These are phyloP conservation scores for Kwoniella pini DNA, from an alignment of 768 basidiomycete species.

Conservation along the genomic window DNA sequence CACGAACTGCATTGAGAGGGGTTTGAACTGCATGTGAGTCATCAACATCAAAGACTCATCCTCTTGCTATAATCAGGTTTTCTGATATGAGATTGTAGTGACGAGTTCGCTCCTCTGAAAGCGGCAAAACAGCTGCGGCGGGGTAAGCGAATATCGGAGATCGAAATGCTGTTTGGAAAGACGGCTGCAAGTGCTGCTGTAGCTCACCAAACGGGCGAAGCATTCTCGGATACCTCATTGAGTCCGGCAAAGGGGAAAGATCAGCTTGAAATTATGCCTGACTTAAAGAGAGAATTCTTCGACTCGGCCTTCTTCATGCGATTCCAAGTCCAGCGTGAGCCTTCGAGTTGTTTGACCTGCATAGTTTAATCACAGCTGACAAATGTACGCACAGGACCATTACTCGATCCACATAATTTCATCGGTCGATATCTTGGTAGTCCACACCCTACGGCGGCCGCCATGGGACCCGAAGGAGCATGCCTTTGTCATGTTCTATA, in stretches of 20 bases:
- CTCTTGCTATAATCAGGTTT: too few relatives aligned
- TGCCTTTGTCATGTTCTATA: conserved; percentile 78
- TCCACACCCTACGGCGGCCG: conserved; percentile 58
- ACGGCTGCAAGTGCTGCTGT: conserved; percentile 26
- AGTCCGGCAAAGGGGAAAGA: conserved; percentile 18
- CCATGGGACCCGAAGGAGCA: conserved; percentile 69
- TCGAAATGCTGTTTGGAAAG: conserved; percentile 45
- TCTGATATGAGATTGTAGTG: conserved; percentile 59
- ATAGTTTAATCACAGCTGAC: too few relatives aligned
- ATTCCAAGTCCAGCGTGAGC: conserved; percentile 81
- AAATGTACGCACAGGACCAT: conserved; percentile 66
- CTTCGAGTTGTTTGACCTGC: too few relatives aligned
- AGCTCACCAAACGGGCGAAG: conserved; percentile 6
- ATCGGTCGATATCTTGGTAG: conserved; percentile 61
- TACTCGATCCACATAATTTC: conserved; percentile 80
- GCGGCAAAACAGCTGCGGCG: conserved; percentile 73
- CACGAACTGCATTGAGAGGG: conserved; percentile 86
- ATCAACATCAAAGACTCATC: too few relatives aligned
- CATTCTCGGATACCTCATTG: conserved; percentile 6
- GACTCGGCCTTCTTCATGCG: conserved; percentile 78
- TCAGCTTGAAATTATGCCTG: conserved; percentile 62
- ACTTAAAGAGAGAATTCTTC: conserved; percentile 76
- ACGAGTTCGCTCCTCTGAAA: conserved; percentile 88
- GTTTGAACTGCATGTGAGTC: conserved; percentile 91
- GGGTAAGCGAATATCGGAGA: conserved; percentile 50